Evolutionary conservation across 2,329 filamentous ascomycete species (phyloP).

Genomic region (Neofusicoccum parvum): DNA sequence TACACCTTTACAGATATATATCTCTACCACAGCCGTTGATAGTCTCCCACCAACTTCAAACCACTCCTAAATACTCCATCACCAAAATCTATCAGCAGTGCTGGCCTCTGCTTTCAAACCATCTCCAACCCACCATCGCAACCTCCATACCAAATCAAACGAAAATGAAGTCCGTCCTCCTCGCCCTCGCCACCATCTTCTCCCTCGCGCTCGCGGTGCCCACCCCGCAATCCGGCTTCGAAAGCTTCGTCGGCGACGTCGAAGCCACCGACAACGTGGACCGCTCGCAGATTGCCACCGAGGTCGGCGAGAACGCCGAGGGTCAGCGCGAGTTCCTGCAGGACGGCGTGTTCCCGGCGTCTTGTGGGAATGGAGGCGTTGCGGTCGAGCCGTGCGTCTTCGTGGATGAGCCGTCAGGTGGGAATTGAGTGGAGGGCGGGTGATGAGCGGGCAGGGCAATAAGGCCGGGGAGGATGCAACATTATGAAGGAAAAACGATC

Average conservation of each 20-base stretch:
- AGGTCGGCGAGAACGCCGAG: background rate
- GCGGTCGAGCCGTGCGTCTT: too few species aligned
- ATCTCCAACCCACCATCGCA: background rate
- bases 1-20: too few species aligned
- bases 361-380: background rate
- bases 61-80: background rate
- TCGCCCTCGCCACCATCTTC: background rate
- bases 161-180: background rate
- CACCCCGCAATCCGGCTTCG: background rate
- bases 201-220: background rate
- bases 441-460: too few species aligned
- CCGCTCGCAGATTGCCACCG: background rate
- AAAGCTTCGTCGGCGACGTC: background rate
- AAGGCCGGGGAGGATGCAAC: too few species aligned
- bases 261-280: background rate
- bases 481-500: too few species aligned
- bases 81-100: background rate
- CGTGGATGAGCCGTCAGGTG: too few species aligned
- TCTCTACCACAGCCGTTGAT: background rate
- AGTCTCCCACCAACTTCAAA: background rate
- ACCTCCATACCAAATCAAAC: background rate
- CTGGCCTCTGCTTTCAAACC: background rate
- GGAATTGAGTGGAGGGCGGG: too few species aligned
- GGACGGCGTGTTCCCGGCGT: background rate
- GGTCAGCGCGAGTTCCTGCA: background rate